Conservation (phyloP, 179 eudicot genomes). For the Silene vulgaris region DNA sequence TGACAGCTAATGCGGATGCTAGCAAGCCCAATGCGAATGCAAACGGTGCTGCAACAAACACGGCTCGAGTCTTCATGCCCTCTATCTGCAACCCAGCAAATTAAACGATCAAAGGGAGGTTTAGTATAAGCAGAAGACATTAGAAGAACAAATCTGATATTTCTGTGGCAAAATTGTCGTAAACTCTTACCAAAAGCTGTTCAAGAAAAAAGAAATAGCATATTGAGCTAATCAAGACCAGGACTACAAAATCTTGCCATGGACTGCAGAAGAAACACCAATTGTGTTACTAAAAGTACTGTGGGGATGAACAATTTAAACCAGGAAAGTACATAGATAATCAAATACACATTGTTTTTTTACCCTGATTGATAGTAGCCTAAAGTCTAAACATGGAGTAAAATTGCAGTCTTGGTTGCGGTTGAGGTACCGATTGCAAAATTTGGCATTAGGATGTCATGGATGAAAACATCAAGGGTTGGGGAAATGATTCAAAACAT, state of each 20-base stretch:
- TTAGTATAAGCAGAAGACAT: background rate
- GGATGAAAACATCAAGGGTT: background rate
- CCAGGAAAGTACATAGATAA: background rate
- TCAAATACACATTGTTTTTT: background rate
- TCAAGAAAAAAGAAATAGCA: constrained; percentile 93
- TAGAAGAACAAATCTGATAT: background rate
- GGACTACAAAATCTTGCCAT: constrained; percentile 89
- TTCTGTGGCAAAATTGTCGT: constrained; percentile 13
- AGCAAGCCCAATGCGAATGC: constrained; percentile 58
- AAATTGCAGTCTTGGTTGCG: background rate
- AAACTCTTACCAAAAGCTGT: constrained; percentile 54
- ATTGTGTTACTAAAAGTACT: background rate
- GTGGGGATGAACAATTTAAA: background rate
- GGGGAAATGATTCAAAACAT: too few species aligned
- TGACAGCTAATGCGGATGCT: constrained; percentile 64
- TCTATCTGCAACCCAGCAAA: constrained; percentile 38
- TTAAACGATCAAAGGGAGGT: background rate
- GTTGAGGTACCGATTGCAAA: background rate
- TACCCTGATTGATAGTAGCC: background rate
- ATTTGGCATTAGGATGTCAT: background rate
- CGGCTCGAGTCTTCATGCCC: constrained; percentile 56
- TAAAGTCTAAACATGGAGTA: background rate
- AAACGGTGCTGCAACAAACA: constrained; percentile 78
- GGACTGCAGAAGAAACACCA: constrained; percentile 38
- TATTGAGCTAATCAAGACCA: constrained; percentile 68